Conservation (phyloP, 768 basidiomycete species). For the Trametes maxima region DNA sequence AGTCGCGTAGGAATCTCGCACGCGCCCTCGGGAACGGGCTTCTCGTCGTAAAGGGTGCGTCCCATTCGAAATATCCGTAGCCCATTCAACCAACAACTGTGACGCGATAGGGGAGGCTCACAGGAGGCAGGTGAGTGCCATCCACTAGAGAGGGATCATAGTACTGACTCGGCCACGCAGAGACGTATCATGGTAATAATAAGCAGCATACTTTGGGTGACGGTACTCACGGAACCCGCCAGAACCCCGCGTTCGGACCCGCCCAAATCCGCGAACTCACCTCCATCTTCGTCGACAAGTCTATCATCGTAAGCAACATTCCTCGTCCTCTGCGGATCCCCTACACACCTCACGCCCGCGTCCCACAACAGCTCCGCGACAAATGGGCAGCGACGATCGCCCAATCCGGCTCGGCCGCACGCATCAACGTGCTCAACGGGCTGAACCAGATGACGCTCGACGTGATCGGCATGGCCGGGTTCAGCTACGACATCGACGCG, state of each 20-base stretch:
- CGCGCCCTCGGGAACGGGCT: no score
- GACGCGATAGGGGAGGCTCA: not conserved
- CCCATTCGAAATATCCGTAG: no score
- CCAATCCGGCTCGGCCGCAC: not conserved
- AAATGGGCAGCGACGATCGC: not conserved
- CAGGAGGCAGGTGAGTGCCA: not conserved
- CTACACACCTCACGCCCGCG: not conserved
- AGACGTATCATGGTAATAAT: not conserved
- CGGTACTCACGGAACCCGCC: not conserved
- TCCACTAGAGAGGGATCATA: no score
- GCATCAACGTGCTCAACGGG: not conserved
- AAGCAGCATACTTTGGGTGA: not conserved
- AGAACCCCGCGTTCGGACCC: conserved; percentile 35
- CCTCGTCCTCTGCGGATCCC: no score
- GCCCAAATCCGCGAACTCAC: conserved; percentile 30
- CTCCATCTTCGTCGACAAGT: conserved; percentile 26
- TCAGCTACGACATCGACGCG: conserved; percentile 36
- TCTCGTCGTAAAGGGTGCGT: no score
- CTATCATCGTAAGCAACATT: conserved; percentile 29
- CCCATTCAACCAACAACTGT: no score
- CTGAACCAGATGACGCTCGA: conserved; percentile 5
- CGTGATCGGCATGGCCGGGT: conserved; percentile 28
- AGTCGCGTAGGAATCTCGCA: no score
- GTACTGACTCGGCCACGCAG: not conserved
- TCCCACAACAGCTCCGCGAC: not conserved